Evolutionary conservation across 1,284 basidiomycete genomes (phyloP), one percentile per base, ranked within the genome.

Genomic region (Chalciporus sp.): DNA sequence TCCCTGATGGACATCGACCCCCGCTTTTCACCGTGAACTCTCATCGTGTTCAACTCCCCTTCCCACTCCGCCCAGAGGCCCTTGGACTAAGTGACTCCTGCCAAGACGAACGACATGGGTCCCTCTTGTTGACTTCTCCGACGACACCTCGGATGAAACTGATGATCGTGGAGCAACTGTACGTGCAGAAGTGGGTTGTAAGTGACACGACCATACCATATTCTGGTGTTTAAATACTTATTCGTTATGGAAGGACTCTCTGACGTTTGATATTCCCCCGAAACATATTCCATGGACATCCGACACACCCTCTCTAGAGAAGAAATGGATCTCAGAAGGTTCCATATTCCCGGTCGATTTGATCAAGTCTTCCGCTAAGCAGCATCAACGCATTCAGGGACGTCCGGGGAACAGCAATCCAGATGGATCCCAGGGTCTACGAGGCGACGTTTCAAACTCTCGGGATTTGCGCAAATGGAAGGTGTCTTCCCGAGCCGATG

Each of bases 151-250:
- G 83, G 40, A 72, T 85, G 57, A 74, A 70, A 48, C 59, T 73
- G 47, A 74, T 84, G 71, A 63, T 80, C 27, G 76, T 73, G 60
- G 82, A 84, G 62, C 75, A 72, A 40, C 61, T 81, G 29, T 77
- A 73, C 53, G 73, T 85, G 31, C 69, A 70, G 49, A 74, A 74
- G 57, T 86, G 83, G 84, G 71, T 73, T 55, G 84, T 85, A 62
- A 66, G 81, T 73, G n/a, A 12, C 39, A 43, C 16, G 49, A 42
- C 49, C 31, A 28, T 41, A 10, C 49, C 31, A 27, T 41, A 10
- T 42, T 16, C 17, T 53, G 7, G 29, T 35, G 46, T 1, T 16
- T 44, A 37, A 56, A 53, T 41, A 50, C 42, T 60, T 49, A 59
- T 40, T 52, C 40, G 27, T 20, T 28, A 55, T 42, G 41, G 37